These are phyloP conservation scores for Amborella trichopoda DNA, from an alignment of 164 flowering plant species.

Conservation along the genomic window DNA sequence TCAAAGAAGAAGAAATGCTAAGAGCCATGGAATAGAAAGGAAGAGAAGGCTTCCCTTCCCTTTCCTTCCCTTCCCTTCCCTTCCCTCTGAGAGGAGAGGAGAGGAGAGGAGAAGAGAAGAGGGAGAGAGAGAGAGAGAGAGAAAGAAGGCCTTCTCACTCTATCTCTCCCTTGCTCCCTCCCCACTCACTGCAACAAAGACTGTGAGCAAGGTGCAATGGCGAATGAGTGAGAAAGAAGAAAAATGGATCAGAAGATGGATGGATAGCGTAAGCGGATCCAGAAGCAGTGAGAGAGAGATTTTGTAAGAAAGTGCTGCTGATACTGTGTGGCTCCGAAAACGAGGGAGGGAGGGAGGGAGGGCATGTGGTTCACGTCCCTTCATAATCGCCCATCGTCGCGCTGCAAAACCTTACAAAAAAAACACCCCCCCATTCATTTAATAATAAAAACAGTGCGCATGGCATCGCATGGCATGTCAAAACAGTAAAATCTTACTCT, in stretches of 20 bases:
- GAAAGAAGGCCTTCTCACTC: neutral
- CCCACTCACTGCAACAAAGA: too few relatives aligned
- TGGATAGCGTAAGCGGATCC: neutral
- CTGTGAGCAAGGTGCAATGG: too few relatives aligned
- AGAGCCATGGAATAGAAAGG: constrained; percentile 18
- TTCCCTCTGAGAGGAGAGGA: constrained; percentile 18
- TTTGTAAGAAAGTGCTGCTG: neutral
- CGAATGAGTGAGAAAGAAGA: too few relatives aligned
- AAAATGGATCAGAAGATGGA: too few relatives aligned
- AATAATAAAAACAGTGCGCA: too few relatives aligned
- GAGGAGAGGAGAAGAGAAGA: constrained; percentile 6
- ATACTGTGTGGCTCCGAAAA: neutral
- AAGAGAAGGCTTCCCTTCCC: constrained; percentile 33
- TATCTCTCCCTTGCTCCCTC: neutral
- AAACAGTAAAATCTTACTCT: too few relatives aligned
- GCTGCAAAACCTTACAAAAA: too few relatives aligned
- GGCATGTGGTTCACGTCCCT: too few relatives aligned
- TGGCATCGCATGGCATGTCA: too few relatives aligned
- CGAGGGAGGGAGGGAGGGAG: neutral
- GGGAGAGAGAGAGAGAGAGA: neutral
- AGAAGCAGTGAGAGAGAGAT: neutral
- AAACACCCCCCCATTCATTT: too few relatives aligned
- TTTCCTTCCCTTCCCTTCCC: constrained; percentile 51
- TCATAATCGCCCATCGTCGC: too few relatives aligned
- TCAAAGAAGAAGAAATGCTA: constrained; percentile 17